These are phyloP conservation scores for Falciphora oryzae DNA, from an alignment of 2,329 filamentous ascomycete species.

Conservation along the genomic window DNA sequence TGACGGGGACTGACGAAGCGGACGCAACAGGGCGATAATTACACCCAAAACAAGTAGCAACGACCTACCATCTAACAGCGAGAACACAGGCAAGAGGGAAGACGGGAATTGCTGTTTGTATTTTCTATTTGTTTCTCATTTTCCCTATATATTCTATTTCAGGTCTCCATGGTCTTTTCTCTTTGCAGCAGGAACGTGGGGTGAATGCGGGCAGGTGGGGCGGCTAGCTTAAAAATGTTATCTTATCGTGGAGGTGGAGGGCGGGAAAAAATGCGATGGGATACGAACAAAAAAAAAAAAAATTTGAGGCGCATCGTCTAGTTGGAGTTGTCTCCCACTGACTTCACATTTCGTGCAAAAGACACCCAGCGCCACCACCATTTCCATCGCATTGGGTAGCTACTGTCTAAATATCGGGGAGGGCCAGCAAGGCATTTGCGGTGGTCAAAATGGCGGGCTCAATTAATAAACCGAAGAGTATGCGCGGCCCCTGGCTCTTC, in stretches of 20 bases:
- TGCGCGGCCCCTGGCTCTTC: conserved; percentile 18
- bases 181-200: not conserved
- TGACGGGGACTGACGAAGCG: no score
- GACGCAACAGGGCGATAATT: no score
- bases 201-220: not conserved
- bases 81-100: not conserved
- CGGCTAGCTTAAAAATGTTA: not conserved
- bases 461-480: conserved; percentile 48
- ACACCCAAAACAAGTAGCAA: not conserved
- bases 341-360: not conserved
- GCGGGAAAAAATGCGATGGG: not conserved
- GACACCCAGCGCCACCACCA: not conserved
- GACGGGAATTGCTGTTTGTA: not conserved
- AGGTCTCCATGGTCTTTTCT: no score
- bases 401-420: not conserved
- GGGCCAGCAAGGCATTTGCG: no score
- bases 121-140: no score
- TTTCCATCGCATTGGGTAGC: not conserved
- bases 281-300: conserved; percentile 1
- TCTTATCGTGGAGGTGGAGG: not conserved
- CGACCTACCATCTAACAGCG: no score
- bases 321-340: not conserved
- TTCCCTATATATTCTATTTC: no score
- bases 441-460: conserved; percentile 41
- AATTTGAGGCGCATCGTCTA: not conserved